Evolutionary conservation across 257 asterid species (phyloP).

Genomic region (Solanum neorickii): DNA sequence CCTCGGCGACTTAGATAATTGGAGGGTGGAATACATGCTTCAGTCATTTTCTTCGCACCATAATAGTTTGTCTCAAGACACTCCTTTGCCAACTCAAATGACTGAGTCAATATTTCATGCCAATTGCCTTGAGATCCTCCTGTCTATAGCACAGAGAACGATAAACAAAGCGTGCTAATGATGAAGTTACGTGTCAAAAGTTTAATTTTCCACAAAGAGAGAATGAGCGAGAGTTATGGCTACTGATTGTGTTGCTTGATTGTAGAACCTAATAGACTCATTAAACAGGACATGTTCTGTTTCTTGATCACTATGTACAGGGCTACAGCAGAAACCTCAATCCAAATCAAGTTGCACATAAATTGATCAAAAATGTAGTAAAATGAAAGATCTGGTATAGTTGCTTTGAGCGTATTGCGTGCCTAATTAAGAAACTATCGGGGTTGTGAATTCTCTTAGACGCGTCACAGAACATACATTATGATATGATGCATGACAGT

Average conservation of each 20-base stretch:
- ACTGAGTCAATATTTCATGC: conserved; percentile 14
- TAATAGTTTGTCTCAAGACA: conserved; percentile 35
- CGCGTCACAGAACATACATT: not conserved
- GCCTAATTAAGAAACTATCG: not conserved
- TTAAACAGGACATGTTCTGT: not conserved
- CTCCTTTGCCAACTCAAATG: conserved; percentile 15
- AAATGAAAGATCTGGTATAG: not conserved
- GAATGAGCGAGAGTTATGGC: not conserved
- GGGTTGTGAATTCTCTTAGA: not conserved
- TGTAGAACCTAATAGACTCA: not conserved
- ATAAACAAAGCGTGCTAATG: not conserved
- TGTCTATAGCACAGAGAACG: conserved; percentile 8
- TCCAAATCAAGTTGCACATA: not conserved
- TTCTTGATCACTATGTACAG: not conserved
- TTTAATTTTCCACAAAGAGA: no score
- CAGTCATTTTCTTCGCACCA: conserved; percentile 20
- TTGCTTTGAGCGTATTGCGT: not conserved
- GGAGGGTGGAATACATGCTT: conserved; percentile 30
- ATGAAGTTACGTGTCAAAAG: not conserved
- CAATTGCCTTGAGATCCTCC: conserved; percentile 2
- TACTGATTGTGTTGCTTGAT: not conserved
- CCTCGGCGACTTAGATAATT: conserved; percentile 27
- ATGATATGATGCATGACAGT: not conserved
- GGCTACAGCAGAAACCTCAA: not conserved
- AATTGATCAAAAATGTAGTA: not conserved